phyloP scores from a whole-genome alignment of 2,329 filamentous ascomycete species.

The Rhytidhysteron rufulum region DNA sequence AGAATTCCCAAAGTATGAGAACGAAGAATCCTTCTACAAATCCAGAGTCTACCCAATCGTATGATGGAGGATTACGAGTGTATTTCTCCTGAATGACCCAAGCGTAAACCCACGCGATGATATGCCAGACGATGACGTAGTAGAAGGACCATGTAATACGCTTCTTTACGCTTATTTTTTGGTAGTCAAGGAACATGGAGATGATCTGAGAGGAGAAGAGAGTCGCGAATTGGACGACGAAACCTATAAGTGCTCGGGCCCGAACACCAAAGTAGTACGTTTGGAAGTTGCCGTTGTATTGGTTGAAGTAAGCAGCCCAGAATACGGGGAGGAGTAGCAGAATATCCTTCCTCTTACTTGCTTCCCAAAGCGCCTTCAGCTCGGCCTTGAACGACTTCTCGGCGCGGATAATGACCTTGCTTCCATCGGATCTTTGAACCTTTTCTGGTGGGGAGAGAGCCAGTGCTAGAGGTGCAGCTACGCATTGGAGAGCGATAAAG shows the following conservation, averaged over 20 bases:
- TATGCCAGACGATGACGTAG: slow-evolving; percentile 18
- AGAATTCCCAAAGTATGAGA: slow-evolving; percentile 33
- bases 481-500: slow-evolving; percentile 18
- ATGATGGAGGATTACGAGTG: slow-evolving; percentile 13
- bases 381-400: slow-evolving; percentile 40
- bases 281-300: slow-evolving; percentile 30
- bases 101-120: slow-evolving; percentile 28
- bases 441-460: slow-evolving; percentile 17
- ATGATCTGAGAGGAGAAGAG: slow-evolving; percentile 18
- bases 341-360: slow-evolving; percentile 28
- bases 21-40: slow-evolving; percentile 26
- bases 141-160: slow-evolving; percentile 17
- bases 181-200: slow-evolving; percentile 24
- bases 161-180: slow-evolving; percentile 12
- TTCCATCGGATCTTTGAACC: slow-evolving; percentile 12
- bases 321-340: slow-evolving; percentile 42
- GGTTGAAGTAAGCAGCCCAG: slow-evolving; percentile 45
- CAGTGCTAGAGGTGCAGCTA: slow-evolving; percentile 18
- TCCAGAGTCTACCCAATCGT: slow-evolving; percentile 23
- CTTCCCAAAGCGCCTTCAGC: slow-evolving; percentile 33
- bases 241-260: slow-evolving; percentile 22
- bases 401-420: slow-evolving; percentile 23
- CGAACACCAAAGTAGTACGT: slow-evolving; percentile 15
- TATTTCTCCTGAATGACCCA: slow-evolving; percentile 27
- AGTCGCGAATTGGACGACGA: slow-evolving; percentile 17